Percentiles rank a stretch among this genome's conserved stretches.
phyloP scores from a whole-genome alignment of 345 rosid genomes.

The Physaria fendleri region DNA sequence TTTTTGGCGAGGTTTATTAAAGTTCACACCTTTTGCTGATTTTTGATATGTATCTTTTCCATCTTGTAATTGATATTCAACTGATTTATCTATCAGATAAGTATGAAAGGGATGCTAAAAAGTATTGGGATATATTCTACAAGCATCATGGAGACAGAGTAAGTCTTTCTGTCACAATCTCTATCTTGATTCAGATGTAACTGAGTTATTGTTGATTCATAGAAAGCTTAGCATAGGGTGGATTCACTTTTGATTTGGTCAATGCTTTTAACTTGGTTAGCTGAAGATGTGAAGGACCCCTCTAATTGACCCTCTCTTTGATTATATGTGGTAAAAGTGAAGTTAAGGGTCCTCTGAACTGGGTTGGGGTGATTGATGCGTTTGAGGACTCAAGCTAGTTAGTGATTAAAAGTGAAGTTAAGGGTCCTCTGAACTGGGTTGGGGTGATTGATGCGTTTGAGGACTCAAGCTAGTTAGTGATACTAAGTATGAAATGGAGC shows the following conservation, averaged over 20 bases:
- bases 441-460: not conserved
- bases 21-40: not conserved
- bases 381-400: constrained; percentile 1
- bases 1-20: constrained; percentile 64
- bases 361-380: not conserved
- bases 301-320: not conserved
- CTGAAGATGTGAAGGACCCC: not conserved
- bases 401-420: not conserved
- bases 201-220: not conserved
- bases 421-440: not conserved
- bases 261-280: not conserved
- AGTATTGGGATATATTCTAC: constrained; percentile 86
- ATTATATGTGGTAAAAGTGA: not conserved
- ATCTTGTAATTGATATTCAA: not conserved
- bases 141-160: constrained; percentile 80
- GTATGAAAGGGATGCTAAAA: constrained; percentile 81
- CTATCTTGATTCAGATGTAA: not conserved
- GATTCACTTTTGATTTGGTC: not conserved
- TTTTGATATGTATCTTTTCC: not conserved
- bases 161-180: constrained; percentile 1
- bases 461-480: not conserved
- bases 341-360: not conserved
- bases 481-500: not conserved
- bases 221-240: not conserved
- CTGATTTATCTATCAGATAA: constrained; percentile 45